Evolutionary conservation across 2,329 filamentous ascomycete species (phyloP).

Genomic region (Penicillium sp.): DNA sequence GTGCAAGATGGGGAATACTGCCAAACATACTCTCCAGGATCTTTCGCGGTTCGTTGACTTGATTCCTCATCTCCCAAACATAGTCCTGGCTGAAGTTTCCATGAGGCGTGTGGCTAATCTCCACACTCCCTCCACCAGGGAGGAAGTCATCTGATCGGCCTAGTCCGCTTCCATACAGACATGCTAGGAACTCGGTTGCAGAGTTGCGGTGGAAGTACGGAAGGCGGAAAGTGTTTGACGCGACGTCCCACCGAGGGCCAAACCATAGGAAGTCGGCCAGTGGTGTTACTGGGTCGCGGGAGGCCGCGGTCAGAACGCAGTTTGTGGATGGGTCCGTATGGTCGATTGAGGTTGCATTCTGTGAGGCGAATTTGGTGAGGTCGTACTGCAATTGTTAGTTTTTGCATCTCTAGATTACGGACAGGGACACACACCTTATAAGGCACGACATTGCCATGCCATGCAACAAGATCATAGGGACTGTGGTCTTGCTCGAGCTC

Average conservation of each 20-base stretch:
- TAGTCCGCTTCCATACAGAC: constrained; percentile 34
- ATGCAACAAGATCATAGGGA: constrained; percentile 70
- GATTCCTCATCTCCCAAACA: constrained; percentile 51
- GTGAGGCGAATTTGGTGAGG: constrained; percentile 61
- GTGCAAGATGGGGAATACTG: no score
- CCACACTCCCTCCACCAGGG: constrained; percentile 34
- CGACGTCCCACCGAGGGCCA: constrained; percentile 72
- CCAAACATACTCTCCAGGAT: constrained; percentile 42
- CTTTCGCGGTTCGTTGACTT: constrained; percentile 49
- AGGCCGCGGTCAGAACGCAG: constrained; percentile 58
- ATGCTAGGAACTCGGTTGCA: constrained; percentile 62
- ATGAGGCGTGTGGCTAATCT: constrained; percentile 35
- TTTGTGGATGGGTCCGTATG: constrained; percentile 71
- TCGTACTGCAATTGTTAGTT: constrained; percentile 50
- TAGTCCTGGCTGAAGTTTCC: constrained; percentile 50
- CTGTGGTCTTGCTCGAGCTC: constrained; percentile 63
- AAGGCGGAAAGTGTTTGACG: constrained; percentile 71
- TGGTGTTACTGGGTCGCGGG: constrained; percentile 62
- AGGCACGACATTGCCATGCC: constrained; percentile 68
- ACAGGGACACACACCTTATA: constrained; percentile 48
- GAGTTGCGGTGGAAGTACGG: constrained; percentile 76
- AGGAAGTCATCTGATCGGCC: constrained; percentile 35
- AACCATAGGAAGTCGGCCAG: constrained; percentile 75
- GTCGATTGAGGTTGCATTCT: constrained; percentile 64
- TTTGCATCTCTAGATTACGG: background rate